A percentile compares a stretch with the other conserved stretches of the same genome.
These are phyloP conservation scores for Leishmania lainsoni DNA, from an alignment of 208 protist genomes.

Conservation along the genomic window DNA sequence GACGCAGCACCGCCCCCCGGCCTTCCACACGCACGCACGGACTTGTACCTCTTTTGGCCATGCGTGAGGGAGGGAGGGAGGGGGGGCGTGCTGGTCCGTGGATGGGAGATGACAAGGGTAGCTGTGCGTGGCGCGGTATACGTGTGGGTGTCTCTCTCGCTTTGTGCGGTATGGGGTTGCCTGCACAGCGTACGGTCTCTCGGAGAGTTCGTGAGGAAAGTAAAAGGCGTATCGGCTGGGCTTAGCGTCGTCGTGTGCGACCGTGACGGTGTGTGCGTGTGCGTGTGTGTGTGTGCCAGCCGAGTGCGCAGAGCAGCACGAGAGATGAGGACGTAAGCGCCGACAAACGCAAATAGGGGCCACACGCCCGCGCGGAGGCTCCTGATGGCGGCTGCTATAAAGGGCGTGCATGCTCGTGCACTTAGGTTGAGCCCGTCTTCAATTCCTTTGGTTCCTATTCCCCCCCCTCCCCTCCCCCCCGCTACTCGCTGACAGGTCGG, in stretches of 20 bases:
- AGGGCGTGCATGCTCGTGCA: not conserved
- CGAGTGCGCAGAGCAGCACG: not conserved
- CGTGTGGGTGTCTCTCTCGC: not conserved
- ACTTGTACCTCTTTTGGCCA: not conserved
- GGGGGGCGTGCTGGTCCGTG: too few species aligned
- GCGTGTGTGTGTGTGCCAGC: too few species aligned
- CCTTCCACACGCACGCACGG: slow-evolving; percentile 1
- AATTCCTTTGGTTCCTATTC: not conserved
- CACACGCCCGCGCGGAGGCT: not conserved
- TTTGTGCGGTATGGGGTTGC: not conserved
- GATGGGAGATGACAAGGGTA: too few species aligned
- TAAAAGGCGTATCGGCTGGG: not conserved
- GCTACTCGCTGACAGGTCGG: not conserved
- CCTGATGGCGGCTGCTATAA: not conserved
- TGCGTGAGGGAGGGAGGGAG: too few species aligned
- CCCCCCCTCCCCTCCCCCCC: not conserved
- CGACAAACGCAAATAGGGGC: not conserved
- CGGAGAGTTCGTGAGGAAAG: not conserved
- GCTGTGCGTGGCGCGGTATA: not conserved
- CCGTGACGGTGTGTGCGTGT: too few species aligned
- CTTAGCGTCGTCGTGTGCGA: not conserved
- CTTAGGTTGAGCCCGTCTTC: not conserved
- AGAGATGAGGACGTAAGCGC: not conserved
- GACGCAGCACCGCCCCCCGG: not conserved
- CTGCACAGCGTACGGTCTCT: not conserved